These are phyloP conservation scores for Kodamaea arcana DNA, from an alignment of 1,139 yeast genomes.

Conservation along the genomic window DNA sequence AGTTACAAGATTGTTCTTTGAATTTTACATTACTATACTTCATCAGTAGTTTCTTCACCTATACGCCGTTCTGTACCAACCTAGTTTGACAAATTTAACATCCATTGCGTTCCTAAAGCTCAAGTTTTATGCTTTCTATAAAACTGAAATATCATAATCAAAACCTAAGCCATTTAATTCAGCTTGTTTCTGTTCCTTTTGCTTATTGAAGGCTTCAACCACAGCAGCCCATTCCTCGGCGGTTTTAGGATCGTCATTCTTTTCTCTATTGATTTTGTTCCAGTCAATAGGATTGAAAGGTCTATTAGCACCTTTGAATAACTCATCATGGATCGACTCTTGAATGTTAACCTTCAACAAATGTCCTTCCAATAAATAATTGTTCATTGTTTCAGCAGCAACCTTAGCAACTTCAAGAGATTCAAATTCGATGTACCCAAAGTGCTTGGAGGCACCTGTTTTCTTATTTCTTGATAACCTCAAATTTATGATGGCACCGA, in stretches of 20 bases:
- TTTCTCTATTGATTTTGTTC: conserved; percentile 50
- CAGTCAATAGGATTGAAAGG: conserved; percentile 63
- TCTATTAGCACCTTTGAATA: conserved; percentile 52
- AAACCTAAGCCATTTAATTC: conserved; percentile 54
- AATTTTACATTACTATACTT: too few species aligned
- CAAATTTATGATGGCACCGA: conserved; percentile 76
- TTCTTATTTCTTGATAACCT: conserved; percentile 85
- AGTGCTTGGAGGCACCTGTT: conserved; percentile 90
- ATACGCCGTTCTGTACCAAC: too few species aligned
- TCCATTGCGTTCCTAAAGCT: too few species aligned
- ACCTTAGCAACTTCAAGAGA: conserved; percentile 72
- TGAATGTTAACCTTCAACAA: conserved; percentile 61
- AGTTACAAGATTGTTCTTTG: too few species aligned
- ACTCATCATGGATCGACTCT: conserved; percentile 40
- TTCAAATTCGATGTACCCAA: conserved; percentile 83
- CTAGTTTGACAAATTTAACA: too few species aligned
- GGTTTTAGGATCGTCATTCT: conserved; percentile 55
- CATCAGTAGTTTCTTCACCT: too few species aligned
- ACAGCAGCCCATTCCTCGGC: conserved; percentile 56
- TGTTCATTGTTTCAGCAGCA: conserved; percentile 95
- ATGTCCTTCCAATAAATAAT: conserved; percentile 85
- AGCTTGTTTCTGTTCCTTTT: conserved; percentile 41
- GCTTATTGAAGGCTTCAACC: conserved; percentile 39
- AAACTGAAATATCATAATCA: conserved; percentile 30
- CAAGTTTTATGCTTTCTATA: not conserved